Evolutionary conservation across 73 alveolate species (phyloP).

Genomic region (Paramecium biaurelia): DNA sequence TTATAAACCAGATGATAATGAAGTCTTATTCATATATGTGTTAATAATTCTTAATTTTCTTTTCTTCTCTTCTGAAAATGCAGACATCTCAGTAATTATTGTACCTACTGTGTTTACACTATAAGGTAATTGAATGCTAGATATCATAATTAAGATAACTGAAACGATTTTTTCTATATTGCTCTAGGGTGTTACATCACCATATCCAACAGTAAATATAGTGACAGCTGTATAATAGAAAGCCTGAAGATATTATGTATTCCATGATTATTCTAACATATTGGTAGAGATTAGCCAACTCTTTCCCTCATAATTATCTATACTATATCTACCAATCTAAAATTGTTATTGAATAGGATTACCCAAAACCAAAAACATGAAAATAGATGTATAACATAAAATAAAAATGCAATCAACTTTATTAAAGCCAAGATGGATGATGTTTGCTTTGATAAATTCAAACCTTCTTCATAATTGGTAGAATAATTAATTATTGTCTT

Average conservation of each 20-base stretch:
- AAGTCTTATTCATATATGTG: constrained; percentile 58
- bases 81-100: constrained; percentile 64
- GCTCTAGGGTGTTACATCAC: constrained; percentile 72
- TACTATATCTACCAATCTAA: constrained; percentile 6
- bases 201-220: constrained; percentile 82
- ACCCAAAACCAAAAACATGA: constrained; percentile 50
- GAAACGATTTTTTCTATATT: constrained; percentile 65
- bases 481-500: neutral
- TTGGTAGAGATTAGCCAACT: constrained; percentile 58
- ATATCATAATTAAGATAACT: constrained; percentile 70
- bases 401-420: neutral
- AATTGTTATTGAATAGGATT: neutral
- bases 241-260: constrained; percentile 62
- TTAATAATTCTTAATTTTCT: constrained; percentile 69
- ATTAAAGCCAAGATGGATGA: neutral
- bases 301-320: constrained; percentile 29
- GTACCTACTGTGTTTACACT: constrained; percentile 76
- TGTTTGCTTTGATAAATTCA: neutral
- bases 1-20: constrained; percentile 64
- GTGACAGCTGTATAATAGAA: constrained; percentile 79
- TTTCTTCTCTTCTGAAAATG: constrained; percentile 66
- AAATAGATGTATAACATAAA: neutral
- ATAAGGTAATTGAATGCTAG: constrained; percentile 84
- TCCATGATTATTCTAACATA: neutral
- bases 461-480: constrained; percentile 3